These are phyloP conservation scores for Hibiscus trionum DNA, from an alignment of 345 rosid species.

Conservation along the genomic window DNA sequence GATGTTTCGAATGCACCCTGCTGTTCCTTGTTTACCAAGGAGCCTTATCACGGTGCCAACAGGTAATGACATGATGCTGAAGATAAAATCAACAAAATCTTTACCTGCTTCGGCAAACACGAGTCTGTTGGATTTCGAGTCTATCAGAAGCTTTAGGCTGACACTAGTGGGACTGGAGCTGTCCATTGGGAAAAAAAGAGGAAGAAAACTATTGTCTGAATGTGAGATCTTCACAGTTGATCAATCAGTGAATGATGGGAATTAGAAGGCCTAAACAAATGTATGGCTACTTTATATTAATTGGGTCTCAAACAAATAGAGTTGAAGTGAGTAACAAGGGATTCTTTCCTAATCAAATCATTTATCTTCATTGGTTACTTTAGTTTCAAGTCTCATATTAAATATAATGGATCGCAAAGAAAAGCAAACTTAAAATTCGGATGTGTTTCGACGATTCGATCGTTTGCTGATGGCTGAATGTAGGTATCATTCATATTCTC, in stretches of 20 bases:
- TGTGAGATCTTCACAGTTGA: background rate
- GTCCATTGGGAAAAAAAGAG: background rate
- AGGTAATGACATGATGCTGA: background rate
- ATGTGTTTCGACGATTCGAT: no score
- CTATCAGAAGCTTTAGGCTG: background rate
- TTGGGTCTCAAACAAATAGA: background rate
- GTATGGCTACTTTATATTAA: background rate
- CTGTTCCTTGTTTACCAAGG: background rate
- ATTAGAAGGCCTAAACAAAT: background rate
- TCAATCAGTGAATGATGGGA: background rate
- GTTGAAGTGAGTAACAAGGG: background rate
- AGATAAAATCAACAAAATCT: background rate
- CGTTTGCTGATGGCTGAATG: no score
- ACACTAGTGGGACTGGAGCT: no score
- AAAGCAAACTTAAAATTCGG: no score
- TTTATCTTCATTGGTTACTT: no score
- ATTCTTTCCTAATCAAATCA: background rate
- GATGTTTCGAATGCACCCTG: background rate
- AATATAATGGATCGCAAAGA: no score
- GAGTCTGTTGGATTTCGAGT: background rate
- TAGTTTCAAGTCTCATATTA: no score
- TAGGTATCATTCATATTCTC: no score
- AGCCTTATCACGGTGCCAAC: background rate
- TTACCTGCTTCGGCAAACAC: background rate
- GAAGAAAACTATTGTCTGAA: no score